These are phyloP conservation scores for Periconia digitata DNA, from an alignment of 2,329 filamentous ascomycete species.

Conservation along the genomic window DNA sequence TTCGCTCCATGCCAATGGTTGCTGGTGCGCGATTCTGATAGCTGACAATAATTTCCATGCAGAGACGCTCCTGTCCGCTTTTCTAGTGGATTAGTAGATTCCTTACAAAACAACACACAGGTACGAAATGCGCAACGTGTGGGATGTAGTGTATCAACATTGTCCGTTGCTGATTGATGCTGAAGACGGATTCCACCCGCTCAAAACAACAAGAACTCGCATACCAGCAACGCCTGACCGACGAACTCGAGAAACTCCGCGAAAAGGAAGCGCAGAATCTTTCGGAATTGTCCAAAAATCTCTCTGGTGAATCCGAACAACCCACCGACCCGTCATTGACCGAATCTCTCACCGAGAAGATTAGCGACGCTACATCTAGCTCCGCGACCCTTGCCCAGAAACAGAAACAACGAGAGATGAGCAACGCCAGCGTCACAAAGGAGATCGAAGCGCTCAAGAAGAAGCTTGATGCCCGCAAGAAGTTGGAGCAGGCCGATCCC, in stretches of 20 bases:
- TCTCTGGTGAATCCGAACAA: conserved; percentile 51
- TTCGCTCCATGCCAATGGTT: conserved; percentile 22
- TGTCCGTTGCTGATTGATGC: background rate
- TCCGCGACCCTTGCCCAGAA: conserved; percentile 43
- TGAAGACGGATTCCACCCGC: conserved; percentile 84
- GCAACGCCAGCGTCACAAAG: conserved; percentile 55
- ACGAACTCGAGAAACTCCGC: conserved; percentile 80
- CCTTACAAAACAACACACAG: conserved; percentile 81
- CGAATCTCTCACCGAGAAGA: conserved; percentile 39
- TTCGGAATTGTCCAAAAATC: conserved; percentile 66
- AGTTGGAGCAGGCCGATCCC: conserved; percentile 66
- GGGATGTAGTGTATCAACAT: background rate
- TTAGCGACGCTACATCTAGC: conserved; percentile 37
- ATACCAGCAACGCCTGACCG: conserved; percentile 81
- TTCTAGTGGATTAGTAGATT: conserved; percentile 80
- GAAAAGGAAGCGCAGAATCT: conserved; percentile 70
- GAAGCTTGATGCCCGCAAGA: conserved; percentile 57
- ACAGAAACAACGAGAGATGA: conserved; percentile 50
- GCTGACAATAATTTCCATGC: conserved; percentile 39
- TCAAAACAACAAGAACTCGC: conserved; percentile 81
- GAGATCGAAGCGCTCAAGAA: conserved; percentile 59
- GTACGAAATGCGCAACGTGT: conserved; percentile 52
- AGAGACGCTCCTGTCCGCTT: conserved; percentile 68
- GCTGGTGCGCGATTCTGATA: conserved; percentile 6
- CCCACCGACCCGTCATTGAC: conserved; percentile 27